Evolutionary conservation across 2,329 filamentous ascomycete species (phyloP).

Genomic region (Colletotrichum sp.): DNA sequence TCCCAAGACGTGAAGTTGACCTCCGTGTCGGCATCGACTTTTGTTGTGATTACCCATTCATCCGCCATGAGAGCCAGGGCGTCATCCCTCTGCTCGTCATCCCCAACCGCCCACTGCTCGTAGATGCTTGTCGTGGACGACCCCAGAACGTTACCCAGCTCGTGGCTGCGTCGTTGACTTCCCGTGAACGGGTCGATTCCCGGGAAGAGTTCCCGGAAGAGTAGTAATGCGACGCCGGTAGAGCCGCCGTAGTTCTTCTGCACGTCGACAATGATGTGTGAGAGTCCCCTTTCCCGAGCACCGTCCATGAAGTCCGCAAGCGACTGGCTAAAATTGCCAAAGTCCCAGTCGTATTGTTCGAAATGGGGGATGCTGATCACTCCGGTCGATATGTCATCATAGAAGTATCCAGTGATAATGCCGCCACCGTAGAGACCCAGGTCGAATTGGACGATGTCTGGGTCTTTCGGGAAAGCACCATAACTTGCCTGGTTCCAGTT

Average conservation of each 20-base stretch:
- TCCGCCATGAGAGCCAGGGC: neutral
- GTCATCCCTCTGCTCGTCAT: neutral
- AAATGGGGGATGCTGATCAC: conserved; percentile 10
- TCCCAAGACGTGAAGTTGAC: conserved; percentile 5
- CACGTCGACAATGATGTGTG: neutral
- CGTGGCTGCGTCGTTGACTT: neutral
- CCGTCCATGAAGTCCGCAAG: neutral
- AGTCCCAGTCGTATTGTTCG: neutral
- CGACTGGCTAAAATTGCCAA: neutral
- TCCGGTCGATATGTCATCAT: conserved; percentile 3
- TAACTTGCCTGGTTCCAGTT: neutral
- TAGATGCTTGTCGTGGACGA: neutral
- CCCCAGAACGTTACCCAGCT: neutral
- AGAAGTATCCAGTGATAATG: conserved; percentile 10
- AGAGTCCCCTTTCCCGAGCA: neutral
- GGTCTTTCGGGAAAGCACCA: neutral
- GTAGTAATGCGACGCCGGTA: neutral
- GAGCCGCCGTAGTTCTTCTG: conserved; percentile 9
- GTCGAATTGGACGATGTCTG: neutral
- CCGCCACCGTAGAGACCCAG: neutral
- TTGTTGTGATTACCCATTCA: neutral
- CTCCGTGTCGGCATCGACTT: neutral
- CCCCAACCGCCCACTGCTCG: neutral
- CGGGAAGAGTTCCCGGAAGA: neutral
- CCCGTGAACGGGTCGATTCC: neutral